phyloP scores from a whole-genome alignment of 495 filamentous ascomycete species.

The Tuber aestivum region DNA sequence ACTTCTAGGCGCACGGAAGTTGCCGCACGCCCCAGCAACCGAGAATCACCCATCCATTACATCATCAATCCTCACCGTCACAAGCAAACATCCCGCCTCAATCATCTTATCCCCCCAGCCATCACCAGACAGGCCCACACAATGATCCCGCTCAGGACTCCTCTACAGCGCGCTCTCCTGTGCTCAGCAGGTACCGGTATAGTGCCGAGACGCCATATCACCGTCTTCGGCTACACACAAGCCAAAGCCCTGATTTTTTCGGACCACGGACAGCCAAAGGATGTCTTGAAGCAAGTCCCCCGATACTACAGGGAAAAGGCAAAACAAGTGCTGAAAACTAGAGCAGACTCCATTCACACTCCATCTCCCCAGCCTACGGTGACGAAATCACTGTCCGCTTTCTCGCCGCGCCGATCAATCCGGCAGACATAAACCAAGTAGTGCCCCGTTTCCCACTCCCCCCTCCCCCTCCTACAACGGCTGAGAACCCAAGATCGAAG shows the following conservation, averaged over 20 bases:
- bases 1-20: neutral
- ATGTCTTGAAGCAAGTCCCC: constrained; percentile 61
- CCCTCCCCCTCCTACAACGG: neutral
- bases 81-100: neutral
- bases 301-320: neutral
- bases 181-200: neutral
- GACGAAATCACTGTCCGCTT: constrained; percentile 63
- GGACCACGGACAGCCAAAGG: constrained; percentile 74
- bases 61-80: neutral
- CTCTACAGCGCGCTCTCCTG: constrained; percentile 14
- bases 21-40: neutral
- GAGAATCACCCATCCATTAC: neutral
- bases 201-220: constrained; percentile 49
- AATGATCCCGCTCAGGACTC: constrained; percentile 22
- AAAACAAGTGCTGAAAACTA: constrained; percentile 12
- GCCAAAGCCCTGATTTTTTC: constrained; percentile 84
- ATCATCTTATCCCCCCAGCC: neutral
- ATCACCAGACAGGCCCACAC: constrained; percentile 1
- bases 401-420: constrained; percentile 88
- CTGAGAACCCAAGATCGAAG: constrained; percentile 65
- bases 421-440: constrained; percentile 81
- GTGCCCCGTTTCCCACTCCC: neutral
- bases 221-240: constrained; percentile 95
- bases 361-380: constrained; percentile 63
- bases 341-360: constrained; percentile 68